Conservation (phyloP, 345 rosid species). For the Crucihimalaya himalaica region DNA sequence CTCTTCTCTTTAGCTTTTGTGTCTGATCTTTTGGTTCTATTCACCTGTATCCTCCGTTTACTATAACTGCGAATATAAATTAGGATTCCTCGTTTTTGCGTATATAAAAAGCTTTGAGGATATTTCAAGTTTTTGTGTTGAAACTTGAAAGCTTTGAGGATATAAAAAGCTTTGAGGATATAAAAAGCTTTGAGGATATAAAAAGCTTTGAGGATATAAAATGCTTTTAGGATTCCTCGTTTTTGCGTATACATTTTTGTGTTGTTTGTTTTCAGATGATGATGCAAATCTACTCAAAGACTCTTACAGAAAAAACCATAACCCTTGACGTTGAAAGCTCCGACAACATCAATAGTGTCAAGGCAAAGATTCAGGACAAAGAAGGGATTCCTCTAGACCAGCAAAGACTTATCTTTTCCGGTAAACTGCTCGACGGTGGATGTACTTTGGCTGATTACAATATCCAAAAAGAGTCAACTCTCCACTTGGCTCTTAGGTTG, state of each 20-base stretch:
- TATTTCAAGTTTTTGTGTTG: no score
- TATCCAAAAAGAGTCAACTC: no score
- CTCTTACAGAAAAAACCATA: not conserved
- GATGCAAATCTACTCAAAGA: not conserved
- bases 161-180: no score
- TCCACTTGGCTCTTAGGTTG: not conserved
- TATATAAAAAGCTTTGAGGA: no score
- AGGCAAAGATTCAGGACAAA: not conserved
- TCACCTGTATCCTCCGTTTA: no score
- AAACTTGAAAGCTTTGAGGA: no score
- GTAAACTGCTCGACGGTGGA: not conserved
- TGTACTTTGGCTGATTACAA: no score
- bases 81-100: not conserved
- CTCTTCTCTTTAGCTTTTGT: not conserved
- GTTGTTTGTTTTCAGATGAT: not conserved
- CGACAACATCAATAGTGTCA: not conserved
- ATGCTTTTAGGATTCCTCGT: no score
- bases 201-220: no score
- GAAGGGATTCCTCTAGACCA: not conserved
- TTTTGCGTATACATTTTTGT: no score
- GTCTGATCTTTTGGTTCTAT: not conserved
- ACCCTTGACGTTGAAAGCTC: not conserved
- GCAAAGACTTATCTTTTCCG: not conserved
- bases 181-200: no score
- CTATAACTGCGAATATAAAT: not conserved